Base-by-base conservation (phyloP, 192 early-diverging fungal species). In the Helicostylum pulchrum region DNA sequence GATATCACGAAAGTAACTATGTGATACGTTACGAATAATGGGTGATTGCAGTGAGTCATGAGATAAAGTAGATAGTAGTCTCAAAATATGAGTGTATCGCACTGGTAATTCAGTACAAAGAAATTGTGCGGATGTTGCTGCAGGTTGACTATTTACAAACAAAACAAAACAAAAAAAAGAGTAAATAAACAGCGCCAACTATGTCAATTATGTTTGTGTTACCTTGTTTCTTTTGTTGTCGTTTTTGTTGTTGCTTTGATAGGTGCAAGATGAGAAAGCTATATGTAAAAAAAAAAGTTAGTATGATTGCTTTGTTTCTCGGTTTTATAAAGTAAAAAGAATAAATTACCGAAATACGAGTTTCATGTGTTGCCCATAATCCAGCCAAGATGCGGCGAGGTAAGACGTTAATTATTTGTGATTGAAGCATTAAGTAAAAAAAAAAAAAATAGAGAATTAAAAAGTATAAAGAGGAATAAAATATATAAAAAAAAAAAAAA, bases 351-450 rank as follows among this genome's bases (percentile, higher is more conserved):
- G 70, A 61, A 23, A 71, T 52, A 11, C 70, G 55, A 15, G 70
- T 71, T 65, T 71, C 70, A 26, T 65, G 56, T 21, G 49, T 47
- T 21, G 70, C 64, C 70, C 70, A 65, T 61, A 71, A 17, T 23
- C 51, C 51, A 43, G 55, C 57, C 20, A 67, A 34, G 7, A 67
- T 46, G 10, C 56, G 55, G 20, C 57, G 44, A 36, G 65, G 65
- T 9, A 67, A 39, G 21, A 60, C 65, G 48, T 60, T 67, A 26
- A 67, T 67, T 23, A 67, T 67, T 42, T 67, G 65, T 30, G 54
- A 59, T 50, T 67, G 65, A 52, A 67, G 43, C 65, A 67, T 67
- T 15, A 44, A 26, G 43, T 26, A 14, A 14, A 2, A 4, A 43
- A 61, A 47, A 48, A 47, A 48, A 43, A 56, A 65, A 54, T 20